Evolutionary conservation across 2,329 filamentous ascomycete genomes (phyloP).

Genomic region (Dactylellina haptotyla): DNA sequence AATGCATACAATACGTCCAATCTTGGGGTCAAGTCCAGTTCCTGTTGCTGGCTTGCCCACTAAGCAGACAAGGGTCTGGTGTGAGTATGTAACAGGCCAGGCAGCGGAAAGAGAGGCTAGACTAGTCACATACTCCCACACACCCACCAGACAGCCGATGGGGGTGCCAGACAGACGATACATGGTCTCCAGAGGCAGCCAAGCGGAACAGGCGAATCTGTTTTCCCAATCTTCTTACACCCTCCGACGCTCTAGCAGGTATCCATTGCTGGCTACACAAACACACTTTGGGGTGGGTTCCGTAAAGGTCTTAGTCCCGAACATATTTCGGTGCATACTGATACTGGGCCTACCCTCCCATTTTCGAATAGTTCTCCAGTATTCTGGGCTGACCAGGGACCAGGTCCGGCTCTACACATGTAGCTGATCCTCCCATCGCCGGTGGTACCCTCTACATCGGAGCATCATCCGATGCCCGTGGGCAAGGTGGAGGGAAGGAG

Average conservation of each 20-base stretch:
- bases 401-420: conserved; percentile 12
- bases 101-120: conserved; percentile 52
- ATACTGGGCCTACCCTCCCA: conserved; percentile 38
- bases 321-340: conserved; percentile 31
- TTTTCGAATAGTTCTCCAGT: conserved; percentile 52
- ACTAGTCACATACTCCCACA: conserved; percentile 36
- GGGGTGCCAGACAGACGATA: conserved; percentile 20
- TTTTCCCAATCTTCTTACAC: conserved; percentile 50
- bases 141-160: conserved; percentile 35
- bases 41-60: conserved; percentile 44
- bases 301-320: conserved; percentile 48
- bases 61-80: conserved; percentile 49
- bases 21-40: conserved; percentile 44
- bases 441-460: conserved; percentile 51
- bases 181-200: conserved; percentile 33
- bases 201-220: conserved; percentile 51
- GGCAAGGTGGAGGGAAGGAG: conserved; percentile 42
- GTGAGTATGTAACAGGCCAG: conserved; percentile 51
- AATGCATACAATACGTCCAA: conserved; percentile 54
- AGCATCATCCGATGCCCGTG: conserved; percentile 55
- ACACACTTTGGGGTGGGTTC: conserved; percentile 34
- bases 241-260: conserved; percentile 33
- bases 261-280: conserved; percentile 48
- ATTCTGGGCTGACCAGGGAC: conserved; percentile 54
- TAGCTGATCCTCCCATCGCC: conserved; percentile 31